Evolutionary conservation across 2,329 filamentous ascomycete genomes (phyloP), one percentile per base, ranked within the genome.

Genomic region (Diatrype stigma): DNA sequence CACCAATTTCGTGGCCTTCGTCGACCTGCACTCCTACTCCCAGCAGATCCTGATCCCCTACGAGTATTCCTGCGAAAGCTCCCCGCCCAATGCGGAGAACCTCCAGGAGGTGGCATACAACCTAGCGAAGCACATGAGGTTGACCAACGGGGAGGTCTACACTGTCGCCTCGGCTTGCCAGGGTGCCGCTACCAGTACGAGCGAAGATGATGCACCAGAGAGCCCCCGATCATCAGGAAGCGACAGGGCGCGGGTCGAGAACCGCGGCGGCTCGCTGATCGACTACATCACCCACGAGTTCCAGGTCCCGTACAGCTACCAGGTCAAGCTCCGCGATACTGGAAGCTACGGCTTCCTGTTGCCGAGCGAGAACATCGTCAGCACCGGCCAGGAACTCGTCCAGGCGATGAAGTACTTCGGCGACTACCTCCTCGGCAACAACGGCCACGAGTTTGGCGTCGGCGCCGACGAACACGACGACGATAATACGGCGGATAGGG

Each of bases 281-380:
- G 94, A 97, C 70, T 97, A 89, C 84, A 96, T 99, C 70, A 96
- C 96, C 67, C 89, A 96, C 60, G 87, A 95, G 62, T 71, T 97
- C 54, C 76, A 79, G 45, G 89, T 93, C 17, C 85, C 83, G 56
- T 96, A 90, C 67, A 89, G 90, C 52, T 97, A 95, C 67, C 94
- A 97, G 75, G 87, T 94, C 71, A 97, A 97, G 73, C 76, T 99
- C 26, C 80, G 94, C 46, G 94, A 99, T 67, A 94, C 89, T 0
- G 94, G 94, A 10, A 94, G 85, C 66, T 97, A 97, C 67, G 94
- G 94, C 0, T 99, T 97, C 67, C 73, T 99, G 45, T 74, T 97
- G 3, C 94, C 94, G 0, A 86, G 82, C 51, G 87, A 94, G 51
- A 81, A 95, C 53, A 97, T 97, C 52, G 75, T 96, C 2, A 91